phyloP scores from a whole-genome alignment of 768 basidiomycete species.

The Termitomyces sp. region DNA sequence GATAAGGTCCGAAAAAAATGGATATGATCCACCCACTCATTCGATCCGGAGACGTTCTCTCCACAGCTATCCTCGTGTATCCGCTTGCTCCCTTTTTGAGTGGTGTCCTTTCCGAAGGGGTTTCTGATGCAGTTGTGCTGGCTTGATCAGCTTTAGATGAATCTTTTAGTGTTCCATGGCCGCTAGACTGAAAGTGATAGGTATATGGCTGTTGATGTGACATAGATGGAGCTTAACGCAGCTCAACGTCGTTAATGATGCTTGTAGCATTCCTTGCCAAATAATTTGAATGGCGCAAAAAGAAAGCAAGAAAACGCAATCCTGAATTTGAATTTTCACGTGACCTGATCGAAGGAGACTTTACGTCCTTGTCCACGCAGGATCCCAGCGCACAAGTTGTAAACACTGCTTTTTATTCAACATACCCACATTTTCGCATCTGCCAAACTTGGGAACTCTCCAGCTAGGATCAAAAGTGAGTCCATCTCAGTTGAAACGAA shows the following conservation, averaged over 20 bases:
- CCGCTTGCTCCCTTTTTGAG: not conserved
- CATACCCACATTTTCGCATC: no score
- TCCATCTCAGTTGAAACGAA: no score
- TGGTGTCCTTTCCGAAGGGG: slow-evolving; percentile 3
- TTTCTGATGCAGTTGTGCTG: not conserved
- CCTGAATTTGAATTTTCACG: not conserved
- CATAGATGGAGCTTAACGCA: not conserved
- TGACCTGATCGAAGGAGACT: not conserved
- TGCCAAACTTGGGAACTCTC: no score
- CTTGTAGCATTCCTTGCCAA: not conserved
- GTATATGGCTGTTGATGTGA: not conserved
- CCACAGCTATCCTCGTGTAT: not conserved
- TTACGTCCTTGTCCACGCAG: not conserved
- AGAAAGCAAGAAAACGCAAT: slow-evolving; percentile 1
- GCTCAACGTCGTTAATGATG: not conserved
- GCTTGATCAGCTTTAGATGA: not conserved
- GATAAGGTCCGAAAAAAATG: not conserved
- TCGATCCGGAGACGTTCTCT: not conserved
- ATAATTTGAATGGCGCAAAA: not conserved
- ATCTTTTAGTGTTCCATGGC: not conserved
- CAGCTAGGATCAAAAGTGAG: no score
- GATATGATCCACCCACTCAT: not conserved
- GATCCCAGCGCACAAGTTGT: not conserved
- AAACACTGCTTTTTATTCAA: no score
- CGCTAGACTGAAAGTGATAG: not conserved